Evolutionary conservation across 805 yeast species (phyloP), one percentile per base, ranked within the genome.

Genomic region (Wickerhamiella kazuoi): DNA sequence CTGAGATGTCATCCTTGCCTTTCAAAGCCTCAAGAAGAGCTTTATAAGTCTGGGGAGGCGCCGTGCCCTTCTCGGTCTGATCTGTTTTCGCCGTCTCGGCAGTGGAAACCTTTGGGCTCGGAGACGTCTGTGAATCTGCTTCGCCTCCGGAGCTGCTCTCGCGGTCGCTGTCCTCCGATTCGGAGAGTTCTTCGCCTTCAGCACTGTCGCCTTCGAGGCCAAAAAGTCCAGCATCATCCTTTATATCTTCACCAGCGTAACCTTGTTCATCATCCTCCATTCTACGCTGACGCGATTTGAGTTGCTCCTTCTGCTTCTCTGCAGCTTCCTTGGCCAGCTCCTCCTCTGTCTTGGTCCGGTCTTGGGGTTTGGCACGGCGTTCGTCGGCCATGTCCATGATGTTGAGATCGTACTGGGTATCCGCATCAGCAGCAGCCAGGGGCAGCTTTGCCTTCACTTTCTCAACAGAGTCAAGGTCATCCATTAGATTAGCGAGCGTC

Each of bases 81-180:
- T 23, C 9, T 11, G 26, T 7, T 7, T 7, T 7, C 26, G 6
- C 9, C 26, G 6, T 11, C 6, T 7, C 26, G 6, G 26, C 6
- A 9, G 7, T 20, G 17, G 14, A 4, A 6, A 6, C 6, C 17
- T 11, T 29, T 8, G 14, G 7, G 31, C 32, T 30, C 11, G 26
- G 11, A 11, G 9, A 7, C 26, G 26, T 11, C 26, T 23, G 26
- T 7, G 11, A 6, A 11, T 23, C 26, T 5, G 16, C 16, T 4
- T 21, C 14, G 2, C 37, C 41, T 3, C 11, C 19, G 8, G 21
- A 17, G 13, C n/a, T 23, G 9, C 38, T 39, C 3, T 35, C 39
- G 9, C 34, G 37, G 83, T 93, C 93, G 76, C 36, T 79, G 18
- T 23, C 49, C 11, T 34, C 48, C 20, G 35, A 21, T 1, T 40